These are phyloP conservation scores for Cystobasidiaceae sp. DNA, from an alignment of 1,284 basidiomycete species.

Conservation along the genomic window DNA sequence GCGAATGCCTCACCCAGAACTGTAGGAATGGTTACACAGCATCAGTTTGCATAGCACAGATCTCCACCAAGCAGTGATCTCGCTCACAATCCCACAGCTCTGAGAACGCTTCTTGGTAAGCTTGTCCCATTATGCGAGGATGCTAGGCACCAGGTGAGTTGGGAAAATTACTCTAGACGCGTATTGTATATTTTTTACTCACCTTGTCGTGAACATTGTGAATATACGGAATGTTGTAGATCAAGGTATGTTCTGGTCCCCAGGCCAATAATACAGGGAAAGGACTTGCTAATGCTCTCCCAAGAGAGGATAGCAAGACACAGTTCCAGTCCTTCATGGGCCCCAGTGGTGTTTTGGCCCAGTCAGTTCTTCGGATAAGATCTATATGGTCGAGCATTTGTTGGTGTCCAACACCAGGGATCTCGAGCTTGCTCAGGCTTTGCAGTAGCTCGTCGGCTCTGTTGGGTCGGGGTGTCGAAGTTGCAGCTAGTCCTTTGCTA, in stretches of 20 bases:
- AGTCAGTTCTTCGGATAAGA: background rate
- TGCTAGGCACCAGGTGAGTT: background rate
- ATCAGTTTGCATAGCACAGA: background rate
- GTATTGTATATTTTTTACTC: background rate
- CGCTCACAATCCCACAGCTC: conserved; percentile 34
- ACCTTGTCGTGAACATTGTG: background rate
- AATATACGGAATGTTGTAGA: too few relatives aligned
- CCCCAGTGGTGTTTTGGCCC: background rate
- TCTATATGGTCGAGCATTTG: background rate
- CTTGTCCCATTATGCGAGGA: too few relatives aligned
- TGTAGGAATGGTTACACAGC: background rate
- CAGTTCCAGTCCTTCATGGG: background rate
- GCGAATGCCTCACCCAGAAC: background rate
- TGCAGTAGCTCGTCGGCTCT: too few relatives aligned
- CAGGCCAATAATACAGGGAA: background rate
- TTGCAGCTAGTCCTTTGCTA: too few relatives aligned
- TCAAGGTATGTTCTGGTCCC: background rate
- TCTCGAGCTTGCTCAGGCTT: background rate
- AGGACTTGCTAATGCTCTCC: background rate
- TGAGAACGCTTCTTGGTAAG: conserved; percentile 36
- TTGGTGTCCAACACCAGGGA: background rate
- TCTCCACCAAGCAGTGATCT: conserved; percentile 33
- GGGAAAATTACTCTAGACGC: background rate
- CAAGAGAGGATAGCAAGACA: background rate
- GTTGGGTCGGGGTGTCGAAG: too few relatives aligned